Percentiles rank a stretch among this genome's conserved stretches.
Conservation (phyloP, 305 asterid species). For the Andrographis paniculata region DNA sequence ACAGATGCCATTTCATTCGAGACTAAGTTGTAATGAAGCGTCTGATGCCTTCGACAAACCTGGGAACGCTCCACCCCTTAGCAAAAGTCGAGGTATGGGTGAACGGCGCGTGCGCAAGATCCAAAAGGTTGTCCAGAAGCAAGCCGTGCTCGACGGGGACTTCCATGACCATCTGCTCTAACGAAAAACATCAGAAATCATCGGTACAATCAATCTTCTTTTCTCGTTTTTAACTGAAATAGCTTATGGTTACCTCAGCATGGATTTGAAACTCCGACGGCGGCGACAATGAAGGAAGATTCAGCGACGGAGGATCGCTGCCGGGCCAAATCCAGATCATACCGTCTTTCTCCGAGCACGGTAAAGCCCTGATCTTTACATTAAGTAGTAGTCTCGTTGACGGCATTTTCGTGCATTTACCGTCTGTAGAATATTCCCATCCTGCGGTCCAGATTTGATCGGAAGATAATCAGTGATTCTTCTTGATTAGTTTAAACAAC, state of each 20-base stretch:
- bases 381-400: slow-evolving; percentile 47
- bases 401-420: slow-evolving; percentile 79
- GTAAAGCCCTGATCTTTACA: slow-evolving; percentile 52
- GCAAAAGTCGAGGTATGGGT: slow-evolving; percentile 79
- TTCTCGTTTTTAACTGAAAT: too few species aligned
- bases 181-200: not conserved
- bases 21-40: not conserved
- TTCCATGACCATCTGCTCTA: slow-evolving; percentile 69
- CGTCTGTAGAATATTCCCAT: slow-evolving; percentile 75
- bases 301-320: slow-evolving; percentile 48
- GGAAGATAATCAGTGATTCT: not conserved
- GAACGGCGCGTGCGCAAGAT: slow-evolving; percentile 86
- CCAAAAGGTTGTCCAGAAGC: slow-evolving; percentile 82
- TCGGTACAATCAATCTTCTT: too few species aligned
- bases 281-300: slow-evolving; percentile 52
- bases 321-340: slow-evolving; percentile 88
- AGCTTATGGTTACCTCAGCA: slow-evolving; percentile 42
- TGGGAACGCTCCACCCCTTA: slow-evolving; percentile 78
- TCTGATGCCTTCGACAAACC: slow-evolving; percentile 20
- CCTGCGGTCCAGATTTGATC: slow-evolving; percentile 24
- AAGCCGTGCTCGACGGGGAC: slow-evolving; percentile 89
- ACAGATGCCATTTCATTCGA: not conserved
- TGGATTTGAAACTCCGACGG: slow-evolving; percentile 69
- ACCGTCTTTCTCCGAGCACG: slow-evolving; percentile 70
- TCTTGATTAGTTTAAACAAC: not conserved